Evolutionary conservation across 257 asterid genomes (phyloP), one percentile per base, ranked within the genome.

Genomic region (Salvia rosmarinus): DNA sequence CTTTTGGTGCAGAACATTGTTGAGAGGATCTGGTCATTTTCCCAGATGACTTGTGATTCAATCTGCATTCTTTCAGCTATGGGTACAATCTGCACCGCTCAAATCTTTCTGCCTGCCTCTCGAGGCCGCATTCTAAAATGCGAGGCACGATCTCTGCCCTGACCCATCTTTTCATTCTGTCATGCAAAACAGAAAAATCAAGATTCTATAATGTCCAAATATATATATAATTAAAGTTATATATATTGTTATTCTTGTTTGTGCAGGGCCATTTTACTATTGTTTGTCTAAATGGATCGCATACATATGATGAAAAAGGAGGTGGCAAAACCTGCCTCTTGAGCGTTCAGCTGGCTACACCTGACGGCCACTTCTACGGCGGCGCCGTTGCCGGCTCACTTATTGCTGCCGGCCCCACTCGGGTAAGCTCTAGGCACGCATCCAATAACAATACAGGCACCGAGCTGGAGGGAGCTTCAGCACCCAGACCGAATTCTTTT

Each of bases 1-100:
- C n/a, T n/a, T n/a, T n/a, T 46, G 10, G 9, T 52, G 76, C 86
- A 84, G 89, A 75, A 84, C 60, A 77, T 84, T 25, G 76, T 63
- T 47, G 65, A 84, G 43, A 82, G 19, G 32, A 71, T 82, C 5
- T 58, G 70, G 80, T 66, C 80, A 11, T 77, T 77, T 70, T 79
- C 79, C n/a, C 70, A 80, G 34, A 56, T 4, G 42, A 78, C 72
- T 23, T 51, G 54, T 20, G 85, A 82, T 28, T 84, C 89, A 2
- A 17, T 82, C 6, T 77, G 81, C 59, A 71, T 82, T 12, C 51
- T 82, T 4, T 79, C 86, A 14, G 89, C 86, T 9, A 25, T 73
- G 11, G 89, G 89, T 6, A 60, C 77, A 0, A 39, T 82, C 50
- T 79, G 86, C 30, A 39, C 9, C 4, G 89, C 85, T 1, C 79